Evolutionary conservation across 1,139 yeast genomes (phyloP).

Genomic region (Saccharomycopsis hybrid): DNA sequence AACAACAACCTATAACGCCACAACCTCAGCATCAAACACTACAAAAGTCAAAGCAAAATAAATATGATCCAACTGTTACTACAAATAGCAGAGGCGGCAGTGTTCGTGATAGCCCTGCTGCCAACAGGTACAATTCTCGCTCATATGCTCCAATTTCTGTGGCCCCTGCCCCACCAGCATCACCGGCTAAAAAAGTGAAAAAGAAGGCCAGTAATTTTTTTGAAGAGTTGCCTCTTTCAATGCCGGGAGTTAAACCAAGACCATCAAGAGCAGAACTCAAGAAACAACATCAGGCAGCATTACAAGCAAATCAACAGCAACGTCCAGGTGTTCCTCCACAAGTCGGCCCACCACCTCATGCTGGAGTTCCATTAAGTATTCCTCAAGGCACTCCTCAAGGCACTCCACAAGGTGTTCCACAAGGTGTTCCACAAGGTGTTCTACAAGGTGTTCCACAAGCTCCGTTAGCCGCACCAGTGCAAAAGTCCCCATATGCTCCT

Average conservation of each 20-base stretch:
- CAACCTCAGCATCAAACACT: background rate
- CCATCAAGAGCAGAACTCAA: conserved; percentile 13
- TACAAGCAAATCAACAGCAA: conserved; percentile 1
- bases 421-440: background rate
- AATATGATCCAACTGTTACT: background rate
- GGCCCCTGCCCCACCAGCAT: background rate
- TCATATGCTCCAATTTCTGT: background rate
- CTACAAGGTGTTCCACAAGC: conserved; percentile 1
- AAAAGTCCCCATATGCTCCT: background rate
- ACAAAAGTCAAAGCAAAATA: background rate
- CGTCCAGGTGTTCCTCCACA: conserved; percentile 1
- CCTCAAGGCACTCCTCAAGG: conserved; percentile 2
- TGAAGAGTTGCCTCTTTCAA: conserved; percentile 44
- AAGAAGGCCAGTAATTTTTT: conserved; percentile 40
- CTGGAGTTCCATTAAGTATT: background rate
- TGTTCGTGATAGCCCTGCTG: background rate
- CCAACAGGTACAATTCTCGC: background rate
- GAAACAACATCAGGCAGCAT: conserved; percentile 11
- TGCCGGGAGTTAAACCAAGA: conserved; percentile 21
- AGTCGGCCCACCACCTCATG: background rate
- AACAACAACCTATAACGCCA: background rate
- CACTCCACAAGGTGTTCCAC: background rate
- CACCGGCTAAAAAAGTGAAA: conserved; percentile 8
- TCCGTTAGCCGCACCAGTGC: background rate
- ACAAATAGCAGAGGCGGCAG: background rate